phyloP scores from a whole-genome alignment of 1,139 yeast genomes.

The Magnusiomyces sp. region DNA sequence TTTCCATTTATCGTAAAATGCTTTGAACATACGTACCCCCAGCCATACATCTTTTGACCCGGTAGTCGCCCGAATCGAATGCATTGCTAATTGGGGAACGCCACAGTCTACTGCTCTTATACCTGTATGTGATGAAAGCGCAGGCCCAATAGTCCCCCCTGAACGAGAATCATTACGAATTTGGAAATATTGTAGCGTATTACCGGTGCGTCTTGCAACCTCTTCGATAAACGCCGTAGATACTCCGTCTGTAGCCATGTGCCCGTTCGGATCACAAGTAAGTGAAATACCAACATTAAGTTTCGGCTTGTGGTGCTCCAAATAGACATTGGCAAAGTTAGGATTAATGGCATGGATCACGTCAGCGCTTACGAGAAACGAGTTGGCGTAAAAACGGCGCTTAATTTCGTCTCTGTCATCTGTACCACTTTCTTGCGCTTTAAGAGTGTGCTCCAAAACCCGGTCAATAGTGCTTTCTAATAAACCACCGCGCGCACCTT shows the following conservation, averaged over 20 bases:
- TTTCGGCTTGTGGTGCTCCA: conserved; percentile 65
- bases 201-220: conserved; percentile 52
- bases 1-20: conserved; percentile 50
- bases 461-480: conserved; percentile 69
- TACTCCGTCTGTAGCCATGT: conserved; percentile 72
- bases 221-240: conserved; percentile 60
- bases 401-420: conserved; percentile 27
- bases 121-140: conserved; percentile 78
- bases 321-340: conserved; percentile 59
- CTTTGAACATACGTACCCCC: conserved; percentile 57
- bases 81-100: conserved; percentile 91
- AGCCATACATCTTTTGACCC: conserved; percentile 72
- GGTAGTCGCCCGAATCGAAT: conserved; percentile 87
- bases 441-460: conserved; percentile 42
- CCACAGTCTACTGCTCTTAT: conserved; percentile 85
- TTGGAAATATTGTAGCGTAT: conserved; percentile 49
- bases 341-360: conserved; percentile 97
- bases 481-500: conserved; percentile 90
- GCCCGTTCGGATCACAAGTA: conserved; percentile 67
- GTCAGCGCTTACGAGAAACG: conserved; percentile 84
- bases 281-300: conserved; percentile 70
- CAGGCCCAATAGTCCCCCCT: conserved; percentile 94
- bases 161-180: conserved; percentile 84
- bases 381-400: conserved; percentile 41
- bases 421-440: no score